phyloP scores from a whole-genome alignment of 257 asterid species.

The Sherardia arvensis region DNA sequence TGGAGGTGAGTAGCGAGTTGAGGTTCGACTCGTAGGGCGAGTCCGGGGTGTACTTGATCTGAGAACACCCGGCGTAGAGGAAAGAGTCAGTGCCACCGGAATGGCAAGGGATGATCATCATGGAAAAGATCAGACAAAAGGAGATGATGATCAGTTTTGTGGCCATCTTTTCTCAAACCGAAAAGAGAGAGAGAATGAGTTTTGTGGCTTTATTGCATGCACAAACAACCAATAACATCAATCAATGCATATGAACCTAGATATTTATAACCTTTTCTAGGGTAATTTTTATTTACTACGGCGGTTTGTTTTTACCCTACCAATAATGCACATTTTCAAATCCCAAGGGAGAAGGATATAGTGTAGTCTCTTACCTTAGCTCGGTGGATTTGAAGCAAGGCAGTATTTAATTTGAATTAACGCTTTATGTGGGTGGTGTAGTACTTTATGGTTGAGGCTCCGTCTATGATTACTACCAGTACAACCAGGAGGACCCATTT shows the following conservation, averaged over 20 bases:
- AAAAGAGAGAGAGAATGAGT: constrained; percentile 6
- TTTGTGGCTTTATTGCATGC: constrained; percentile 12
- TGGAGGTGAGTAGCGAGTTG: constrained; percentile 69
- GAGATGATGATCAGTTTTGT: constrained; percentile 3
- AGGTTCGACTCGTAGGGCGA: constrained; percentile 70
- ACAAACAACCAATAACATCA: background rate
- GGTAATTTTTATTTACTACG: background rate
- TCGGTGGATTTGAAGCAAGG: background rate
- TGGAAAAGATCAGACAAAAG: constrained; percentile 12
- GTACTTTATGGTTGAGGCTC: no score
- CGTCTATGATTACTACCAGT: no score
- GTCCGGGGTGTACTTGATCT: constrained; percentile 42
- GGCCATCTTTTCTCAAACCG: constrained; percentile 23
- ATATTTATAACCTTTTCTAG: background rate
- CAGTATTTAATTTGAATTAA: background rate
- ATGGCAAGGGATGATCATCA: constrained; percentile 17
- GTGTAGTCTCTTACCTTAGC: background rate
- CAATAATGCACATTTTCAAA: background rate
- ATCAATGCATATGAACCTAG: constrained; percentile 2
- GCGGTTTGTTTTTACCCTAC: background rate
- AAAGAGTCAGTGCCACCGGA: constrained; percentile 35
- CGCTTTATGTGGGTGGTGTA: background rate
- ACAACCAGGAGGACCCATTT: no score
- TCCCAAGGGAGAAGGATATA: background rate
- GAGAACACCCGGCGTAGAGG: constrained; percentile 79